Conservation (phyloP, 257 asterid species). For the Sherardia arvensis region DNA sequence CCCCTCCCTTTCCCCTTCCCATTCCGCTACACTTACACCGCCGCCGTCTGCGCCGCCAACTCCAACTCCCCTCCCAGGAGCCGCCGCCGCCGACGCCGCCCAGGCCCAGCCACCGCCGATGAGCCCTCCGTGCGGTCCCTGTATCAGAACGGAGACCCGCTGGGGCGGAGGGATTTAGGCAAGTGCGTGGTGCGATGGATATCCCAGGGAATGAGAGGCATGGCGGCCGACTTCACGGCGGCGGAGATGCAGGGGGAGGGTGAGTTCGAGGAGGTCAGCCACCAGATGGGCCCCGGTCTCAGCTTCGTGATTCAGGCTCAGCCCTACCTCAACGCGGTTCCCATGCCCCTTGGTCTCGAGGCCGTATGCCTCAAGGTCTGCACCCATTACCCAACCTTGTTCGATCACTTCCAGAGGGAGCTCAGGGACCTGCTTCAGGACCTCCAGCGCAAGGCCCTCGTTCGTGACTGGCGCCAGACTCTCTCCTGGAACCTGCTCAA, state of each 20-base stretch:
- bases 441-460: slow-evolving; percentile 41
- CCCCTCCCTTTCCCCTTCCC: neutral
- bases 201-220: slow-evolving; percentile 74
- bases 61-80: neutral
- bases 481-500: slow-evolving; percentile 86
- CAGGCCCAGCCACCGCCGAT: slow-evolving; percentile 8
- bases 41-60: neutral
- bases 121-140: slow-evolving; percentile 24
- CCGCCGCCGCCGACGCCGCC: neutral
- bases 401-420: slow-evolving; percentile 95
- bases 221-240: slow-evolving; percentile 64
- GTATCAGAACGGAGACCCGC: slow-evolving; percentile 69
- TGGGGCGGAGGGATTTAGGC: slow-evolving; percentile 77
- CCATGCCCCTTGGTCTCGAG: slow-evolving; percentile 88
- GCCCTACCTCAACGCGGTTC: slow-evolving; percentile 77
- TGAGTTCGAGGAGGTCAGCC: slow-evolving; percentile 54
- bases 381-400: slow-evolving; percentile 91
- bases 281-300: slow-evolving; percentile 73
- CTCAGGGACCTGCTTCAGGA: slow-evolving; percentile 75
- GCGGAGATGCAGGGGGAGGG: slow-evolving; percentile 78
- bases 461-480: slow-evolving; percentile 64
- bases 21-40: neutral
- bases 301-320: slow-evolving; percentile 88
- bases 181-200: slow-evolving; percentile 75
- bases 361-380: slow-evolving; percentile 76